phyloP scores from a whole-genome alignment of 2,329 filamentous ascomycete genomes.

The Trichoderma semiorbis region DNA sequence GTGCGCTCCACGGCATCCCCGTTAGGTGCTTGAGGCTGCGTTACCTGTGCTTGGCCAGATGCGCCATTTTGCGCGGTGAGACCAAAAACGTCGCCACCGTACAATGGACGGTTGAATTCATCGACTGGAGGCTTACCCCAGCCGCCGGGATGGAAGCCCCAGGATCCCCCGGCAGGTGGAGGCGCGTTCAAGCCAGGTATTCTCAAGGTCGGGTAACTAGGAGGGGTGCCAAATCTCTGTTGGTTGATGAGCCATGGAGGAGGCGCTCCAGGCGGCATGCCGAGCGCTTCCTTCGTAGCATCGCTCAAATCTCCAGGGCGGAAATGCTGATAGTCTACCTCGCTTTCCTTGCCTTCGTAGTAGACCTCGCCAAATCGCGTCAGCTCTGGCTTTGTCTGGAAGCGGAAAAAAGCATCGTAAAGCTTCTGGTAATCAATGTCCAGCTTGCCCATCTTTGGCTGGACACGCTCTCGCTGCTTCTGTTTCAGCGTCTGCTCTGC shows the following conservation, averaged over 20 bases:
- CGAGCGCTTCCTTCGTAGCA: constrained; percentile 84
- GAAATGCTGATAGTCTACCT: constrained; percentile 88
- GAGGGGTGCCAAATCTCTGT: constrained; percentile 88
- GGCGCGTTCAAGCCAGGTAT: constrained; percentile 93
- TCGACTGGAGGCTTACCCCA: constrained; percentile 96
- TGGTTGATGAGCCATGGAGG: constrained; percentile 98
- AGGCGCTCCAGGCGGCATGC: constrained; percentile 87
- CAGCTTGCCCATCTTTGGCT: constrained; percentile 92
- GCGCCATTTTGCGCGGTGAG: constrained; percentile 51
- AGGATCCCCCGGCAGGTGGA: constrained; percentile 80
- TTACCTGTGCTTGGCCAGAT: constrained; percentile 35
- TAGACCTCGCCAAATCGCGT: constrained; percentile 98
- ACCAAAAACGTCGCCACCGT: constrained; percentile 93
- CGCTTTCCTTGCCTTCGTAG: constrained; percentile 97
- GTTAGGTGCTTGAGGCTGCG: constrained; percentile 39
- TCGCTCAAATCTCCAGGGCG: constrained; percentile 88
- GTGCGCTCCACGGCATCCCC: constrained; percentile 82
- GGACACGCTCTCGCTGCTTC: constrained; percentile 90
- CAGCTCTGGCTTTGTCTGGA: constrained; percentile 91
- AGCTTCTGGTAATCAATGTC: constrained; percentile 99
- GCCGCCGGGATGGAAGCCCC: constrained; percentile 93
- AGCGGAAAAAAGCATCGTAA: constrained; percentile 97
- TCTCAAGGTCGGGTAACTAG: constrained; percentile 92
- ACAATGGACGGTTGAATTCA: constrained; percentile 86
- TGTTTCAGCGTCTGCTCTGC: constrained; percentile 89